Evolutionary conservation across 2,329 filamentous ascomycete genomes (phyloP).

Genomic region (Coleophoma crateriformis): DNA sequence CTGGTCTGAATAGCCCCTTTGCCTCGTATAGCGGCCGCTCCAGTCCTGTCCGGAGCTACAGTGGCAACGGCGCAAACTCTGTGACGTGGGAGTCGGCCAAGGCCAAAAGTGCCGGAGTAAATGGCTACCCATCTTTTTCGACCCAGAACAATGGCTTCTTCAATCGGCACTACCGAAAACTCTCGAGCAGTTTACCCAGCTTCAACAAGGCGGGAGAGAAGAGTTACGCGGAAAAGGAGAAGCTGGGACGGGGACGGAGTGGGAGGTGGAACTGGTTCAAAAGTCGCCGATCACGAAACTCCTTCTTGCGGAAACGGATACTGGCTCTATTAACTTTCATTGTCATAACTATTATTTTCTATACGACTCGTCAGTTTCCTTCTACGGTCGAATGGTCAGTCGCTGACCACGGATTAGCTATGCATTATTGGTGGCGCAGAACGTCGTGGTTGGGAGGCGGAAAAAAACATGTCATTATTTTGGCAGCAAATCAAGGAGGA

Average conservation of each 20-base stretch:
- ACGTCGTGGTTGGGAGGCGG: slow-evolving; percentile 73
- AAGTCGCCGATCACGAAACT: slow-evolving; percentile 34
- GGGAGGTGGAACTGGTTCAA: slow-evolving; percentile 39
- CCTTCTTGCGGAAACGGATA: slow-evolving; percentile 33
- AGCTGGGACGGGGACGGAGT: slow-evolving; percentile 57
- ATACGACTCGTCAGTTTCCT: slow-evolving; percentile 62
- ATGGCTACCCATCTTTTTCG: slow-evolving; percentile 73
- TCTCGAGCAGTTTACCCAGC: slow-evolving; percentile 73
- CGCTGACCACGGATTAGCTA: slow-evolving; percentile 19
- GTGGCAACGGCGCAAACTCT: slow-evolving; percentile 44
- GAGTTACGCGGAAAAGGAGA: slow-evolving; percentile 71
- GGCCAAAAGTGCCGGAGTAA: slow-evolving; percentile 66
- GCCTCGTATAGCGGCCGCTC: slow-evolving; percentile 55
- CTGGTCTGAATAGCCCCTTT: slow-evolving; percentile 64
- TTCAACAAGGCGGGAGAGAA: slow-evolving; percentile 50
- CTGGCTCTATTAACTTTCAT: slow-evolving; percentile 55
- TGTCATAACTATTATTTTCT: slow-evolving; percentile 59
- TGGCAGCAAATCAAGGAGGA: slow-evolving; percentile 89
- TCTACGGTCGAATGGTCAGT: neutral
- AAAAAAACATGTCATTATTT: slow-evolving; percentile 86
- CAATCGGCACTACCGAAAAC: slow-evolving; percentile 71
- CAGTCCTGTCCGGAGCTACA: slow-evolving; percentile 50
- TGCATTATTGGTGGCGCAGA: slow-evolving; percentile 60
- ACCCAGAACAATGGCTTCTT: slow-evolving; percentile 85
- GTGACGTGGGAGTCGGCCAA: slow-evolving; percentile 82